Evolutionary conservation across 441 rosid species (phyloP).

Genomic region (Pelargonium myrrhifolium): DNA sequence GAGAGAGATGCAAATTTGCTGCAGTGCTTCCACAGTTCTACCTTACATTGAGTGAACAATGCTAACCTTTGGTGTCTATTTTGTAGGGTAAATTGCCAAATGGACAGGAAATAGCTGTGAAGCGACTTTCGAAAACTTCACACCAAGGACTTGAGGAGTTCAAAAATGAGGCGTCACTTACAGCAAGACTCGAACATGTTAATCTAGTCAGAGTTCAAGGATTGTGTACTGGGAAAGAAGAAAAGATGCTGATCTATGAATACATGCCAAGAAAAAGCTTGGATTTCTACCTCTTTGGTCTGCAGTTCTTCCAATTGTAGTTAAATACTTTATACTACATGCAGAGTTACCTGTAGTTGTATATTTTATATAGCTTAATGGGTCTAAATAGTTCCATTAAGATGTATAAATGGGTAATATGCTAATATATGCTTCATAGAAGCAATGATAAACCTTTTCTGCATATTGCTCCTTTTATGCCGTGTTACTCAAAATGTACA

Average conservation of each 20-base stretch:
- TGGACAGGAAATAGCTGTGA: conserved; percentile 21
- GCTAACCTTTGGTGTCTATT: not conserved
- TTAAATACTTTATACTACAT: not conserved
- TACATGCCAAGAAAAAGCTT: conserved; percentile 17
- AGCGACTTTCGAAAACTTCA: conserved; percentile 20
- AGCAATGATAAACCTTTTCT: not conserved
- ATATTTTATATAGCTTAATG: not conserved
- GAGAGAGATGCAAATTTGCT: not conserved
- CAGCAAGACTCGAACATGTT: conserved; percentile 19
- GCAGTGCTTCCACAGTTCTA: not conserved
- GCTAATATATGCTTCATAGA: not conserved
- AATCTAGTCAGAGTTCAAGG: conserved; percentile 19
- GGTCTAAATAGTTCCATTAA: not conserved
- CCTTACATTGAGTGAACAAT: not conserved
- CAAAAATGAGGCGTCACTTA: conserved; percentile 16
- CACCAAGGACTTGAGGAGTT: conserved; percentile 23
- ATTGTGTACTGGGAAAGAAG: conserved; percentile 17
- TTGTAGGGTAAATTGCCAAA: conserved; percentile 15
- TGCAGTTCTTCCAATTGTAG: not conserved
- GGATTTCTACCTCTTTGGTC: conserved; percentile 18
- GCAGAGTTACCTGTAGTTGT: too few species aligned
- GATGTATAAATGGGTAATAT: not conserved
- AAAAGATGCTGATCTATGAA: conserved; percentile 18
- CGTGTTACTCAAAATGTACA: not conserved
- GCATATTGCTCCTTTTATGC: not conserved